These are phyloP conservation scores for Dactylis glomerata DNA, from an alignment of 176 grass and related monocot genomes.

Conservation along the genomic window DNA sequence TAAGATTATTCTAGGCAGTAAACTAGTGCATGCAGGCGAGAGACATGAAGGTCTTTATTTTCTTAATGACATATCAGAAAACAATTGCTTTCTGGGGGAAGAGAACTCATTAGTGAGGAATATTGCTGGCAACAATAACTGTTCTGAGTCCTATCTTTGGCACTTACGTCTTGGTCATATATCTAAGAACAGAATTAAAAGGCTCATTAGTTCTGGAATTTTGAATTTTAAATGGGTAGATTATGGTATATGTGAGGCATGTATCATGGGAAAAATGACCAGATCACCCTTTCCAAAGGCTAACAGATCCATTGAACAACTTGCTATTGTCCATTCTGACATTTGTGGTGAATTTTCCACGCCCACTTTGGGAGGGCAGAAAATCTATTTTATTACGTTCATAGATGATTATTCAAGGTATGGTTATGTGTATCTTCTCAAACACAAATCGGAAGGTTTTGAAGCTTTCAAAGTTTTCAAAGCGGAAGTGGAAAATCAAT, in stretches of 20 bases:
- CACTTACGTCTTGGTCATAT: constrained; percentile 1
- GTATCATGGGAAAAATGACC: background rate
- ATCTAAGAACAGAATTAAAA: constrained; percentile 21
- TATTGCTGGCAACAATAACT: background rate
- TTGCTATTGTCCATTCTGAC: background rate
- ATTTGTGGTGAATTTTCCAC: constrained; percentile 1
- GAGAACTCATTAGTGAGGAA: background rate
- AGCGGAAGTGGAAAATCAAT: constrained; percentile 7
- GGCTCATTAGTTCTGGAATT: constrained; percentile 24
- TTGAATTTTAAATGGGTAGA: constrained; percentile 16
- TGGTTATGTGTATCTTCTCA: too few species aligned
- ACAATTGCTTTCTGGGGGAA: background rate
- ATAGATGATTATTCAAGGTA: background rate
- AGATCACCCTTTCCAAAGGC: background rate
- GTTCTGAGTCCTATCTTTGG: background rate
- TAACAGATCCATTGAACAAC: background rate
- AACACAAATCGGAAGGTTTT: background rate
- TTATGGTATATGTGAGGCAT: background rate
- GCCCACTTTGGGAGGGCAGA: too few species aligned
- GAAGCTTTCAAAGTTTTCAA: background rate
- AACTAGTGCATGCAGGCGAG: background rate
- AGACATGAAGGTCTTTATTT: background rate
- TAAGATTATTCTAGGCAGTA: background rate
- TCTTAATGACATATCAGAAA: background rate
- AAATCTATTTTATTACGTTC: background rate